A percentile compares a stretch with the other conserved stretches of the same genome.
Conservation (phyloP, 2,329 filamentous ascomycete species). For the Hypoxylon sp. region DNA sequence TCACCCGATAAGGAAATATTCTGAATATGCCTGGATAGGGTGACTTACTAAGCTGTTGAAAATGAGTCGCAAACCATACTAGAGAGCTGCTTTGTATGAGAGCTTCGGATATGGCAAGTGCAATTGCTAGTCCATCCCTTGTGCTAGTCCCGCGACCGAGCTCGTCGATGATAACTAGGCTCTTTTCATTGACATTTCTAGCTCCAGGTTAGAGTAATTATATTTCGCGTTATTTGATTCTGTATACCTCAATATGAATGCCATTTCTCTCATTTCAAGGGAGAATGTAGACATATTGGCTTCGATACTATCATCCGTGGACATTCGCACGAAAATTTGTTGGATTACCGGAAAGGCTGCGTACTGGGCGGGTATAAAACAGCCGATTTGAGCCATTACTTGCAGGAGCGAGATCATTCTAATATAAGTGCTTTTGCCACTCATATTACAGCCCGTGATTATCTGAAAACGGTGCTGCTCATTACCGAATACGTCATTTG, state of each 20-base stretch:
- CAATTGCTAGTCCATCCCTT: constrained; percentile 88
- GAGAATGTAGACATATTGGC: constrained; percentile 94
- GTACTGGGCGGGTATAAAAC: constrained; percentile 88
- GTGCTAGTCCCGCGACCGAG: constrained; percentile 92
- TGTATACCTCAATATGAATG: constrained; percentile 80
- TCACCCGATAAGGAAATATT: constrained; percentile 25
- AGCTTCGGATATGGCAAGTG: constrained; percentile 89
- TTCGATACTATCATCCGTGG: constrained; percentile 88
- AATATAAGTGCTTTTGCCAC: constrained; percentile 96
- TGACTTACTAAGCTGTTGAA: constrained; percentile 76
- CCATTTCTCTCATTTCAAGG: constrained; percentile 94
- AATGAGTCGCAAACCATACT: constrained; percentile 96
- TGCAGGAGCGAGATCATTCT: constrained; percentile 84
- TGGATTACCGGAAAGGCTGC: constrained; percentile 84
- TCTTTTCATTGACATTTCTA: constrained; percentile 80
- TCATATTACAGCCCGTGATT: constrained; percentile 98
- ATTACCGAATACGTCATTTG: constrained; percentile 90
- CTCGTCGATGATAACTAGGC: constrained; percentile 89
- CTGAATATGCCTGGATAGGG: not conserved
- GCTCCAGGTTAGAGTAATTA: constrained; percentile 29
- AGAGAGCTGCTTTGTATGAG: constrained; percentile 82
- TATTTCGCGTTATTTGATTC: not conserved
- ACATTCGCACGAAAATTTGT: constrained; percentile 88
- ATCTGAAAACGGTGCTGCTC: constrained; percentile 88
- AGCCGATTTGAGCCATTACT: constrained; percentile 94